Percentiles rank a stretch among this genome's conserved stretches.
Conservation (phyloP, 148 eudicot species). For the Amaranthus hypochondriacus region DNA sequence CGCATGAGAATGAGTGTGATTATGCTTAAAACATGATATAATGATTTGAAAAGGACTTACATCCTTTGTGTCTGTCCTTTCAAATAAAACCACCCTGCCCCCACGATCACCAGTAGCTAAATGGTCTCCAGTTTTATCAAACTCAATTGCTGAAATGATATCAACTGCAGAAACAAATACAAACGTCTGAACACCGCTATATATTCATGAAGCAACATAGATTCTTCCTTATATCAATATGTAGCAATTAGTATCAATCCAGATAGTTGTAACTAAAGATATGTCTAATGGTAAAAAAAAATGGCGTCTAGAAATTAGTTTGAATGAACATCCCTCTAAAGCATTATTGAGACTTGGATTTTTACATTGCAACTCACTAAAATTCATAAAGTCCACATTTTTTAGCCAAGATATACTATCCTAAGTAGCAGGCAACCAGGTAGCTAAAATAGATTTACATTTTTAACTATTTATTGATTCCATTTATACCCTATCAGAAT, state of each 20-base stretch:
- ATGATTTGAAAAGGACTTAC: constrained; percentile 34
- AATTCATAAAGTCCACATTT: neutral
- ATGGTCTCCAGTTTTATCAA: constrained; percentile 74
- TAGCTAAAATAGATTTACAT: neutral
- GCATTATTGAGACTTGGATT: neutral
- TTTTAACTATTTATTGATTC: neutral
- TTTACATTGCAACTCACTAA: neutral
- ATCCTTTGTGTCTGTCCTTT: constrained; percentile 63
- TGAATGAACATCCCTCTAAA: neutral
- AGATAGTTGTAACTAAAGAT: neutral
- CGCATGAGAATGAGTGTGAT: constrained; percentile 5
- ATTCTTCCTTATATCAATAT: neutral
- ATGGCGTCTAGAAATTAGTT: neutral
- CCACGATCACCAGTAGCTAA: constrained; percentile 83
- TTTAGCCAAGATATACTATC: neutral
- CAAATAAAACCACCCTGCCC: constrained; percentile 76
- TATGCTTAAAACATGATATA: constrained; percentile 7
- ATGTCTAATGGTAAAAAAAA: neutral
- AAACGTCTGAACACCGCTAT: neutral
- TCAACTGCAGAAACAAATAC: constrained; percentile 40
- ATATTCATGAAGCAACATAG: neutral
- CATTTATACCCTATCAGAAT: neutral
- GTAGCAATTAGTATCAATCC: neutral
- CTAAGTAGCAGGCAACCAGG: neutral
- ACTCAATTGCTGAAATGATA: constrained; percentile 74